These are phyloP conservation scores for Mycena rebaudengoi DNA, from an alignment of 768 basidiomycete genomes.

Conservation along the genomic window DNA sequence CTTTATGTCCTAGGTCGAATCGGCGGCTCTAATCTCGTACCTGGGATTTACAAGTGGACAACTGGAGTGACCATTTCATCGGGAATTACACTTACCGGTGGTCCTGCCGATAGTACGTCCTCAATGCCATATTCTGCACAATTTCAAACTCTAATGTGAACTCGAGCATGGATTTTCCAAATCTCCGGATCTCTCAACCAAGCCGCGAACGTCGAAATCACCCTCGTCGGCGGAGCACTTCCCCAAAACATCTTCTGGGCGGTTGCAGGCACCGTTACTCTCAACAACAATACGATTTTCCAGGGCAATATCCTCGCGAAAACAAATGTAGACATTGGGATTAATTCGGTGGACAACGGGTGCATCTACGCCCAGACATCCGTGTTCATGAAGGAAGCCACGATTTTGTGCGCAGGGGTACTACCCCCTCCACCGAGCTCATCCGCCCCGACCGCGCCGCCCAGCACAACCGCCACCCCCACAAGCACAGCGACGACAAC, in stretches of 20 bases:
- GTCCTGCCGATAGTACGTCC: neutral
- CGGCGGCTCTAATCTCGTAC: neutral
- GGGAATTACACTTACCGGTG: neutral
- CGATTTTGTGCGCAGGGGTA: neutral
- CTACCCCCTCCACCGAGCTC: neutral
- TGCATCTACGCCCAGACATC: neutral
- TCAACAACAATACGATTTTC: neutral
- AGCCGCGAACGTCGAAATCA: neutral
- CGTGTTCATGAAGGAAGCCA: neutral
- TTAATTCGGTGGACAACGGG: neutral
- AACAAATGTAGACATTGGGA: neutral
- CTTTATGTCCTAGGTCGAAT: neutral
- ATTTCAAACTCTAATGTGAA: neutral
- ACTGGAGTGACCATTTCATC: neutral
- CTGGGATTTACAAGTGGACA: neutral
- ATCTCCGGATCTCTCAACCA: constrained; percentile 3
- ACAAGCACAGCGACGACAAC: neutral
- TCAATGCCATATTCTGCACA: neutral
- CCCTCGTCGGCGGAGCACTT: constrained; percentile 1
- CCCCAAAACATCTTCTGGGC: neutral
- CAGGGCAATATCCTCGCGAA: neutral
- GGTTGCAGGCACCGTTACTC: neutral
- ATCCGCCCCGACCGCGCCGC: neutral
- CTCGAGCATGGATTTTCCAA: constrained; percentile 5
- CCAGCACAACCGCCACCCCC: neutral